phyloP scores from a whole-genome alignment of 1,139 yeast species.

The Fermentozyma sake region DNA sequence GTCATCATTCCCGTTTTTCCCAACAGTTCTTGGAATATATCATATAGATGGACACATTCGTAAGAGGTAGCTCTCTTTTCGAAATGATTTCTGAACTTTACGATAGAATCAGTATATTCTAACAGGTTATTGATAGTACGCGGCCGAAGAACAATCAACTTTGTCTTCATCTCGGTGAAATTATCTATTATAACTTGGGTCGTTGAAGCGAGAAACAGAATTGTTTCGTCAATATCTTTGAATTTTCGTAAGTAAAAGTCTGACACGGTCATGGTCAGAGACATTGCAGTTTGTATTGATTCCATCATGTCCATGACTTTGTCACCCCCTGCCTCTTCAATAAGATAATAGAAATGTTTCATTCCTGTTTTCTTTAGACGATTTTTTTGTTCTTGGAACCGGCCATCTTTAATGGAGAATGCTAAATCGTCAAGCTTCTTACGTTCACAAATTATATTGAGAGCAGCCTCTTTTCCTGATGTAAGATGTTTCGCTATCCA shows the following conservation, averaged over 20 bases:
- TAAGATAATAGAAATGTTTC: conserved; percentile 63
- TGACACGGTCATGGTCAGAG: conserved; percentile 64
- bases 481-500: conserved; percentile 77
- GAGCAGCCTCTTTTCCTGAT: conserved; percentile 59
- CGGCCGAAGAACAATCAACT: conserved; percentile 48
- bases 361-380: conserved; percentile 69
- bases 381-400: conserved; percentile 81
- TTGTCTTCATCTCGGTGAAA: conserved; percentile 26
- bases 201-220: conserved; percentile 53
- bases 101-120: conserved; percentile 43
- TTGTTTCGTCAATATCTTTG: conserved; percentile 70
- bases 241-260: conserved; percentile 69
- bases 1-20: conserved; percentile 70
- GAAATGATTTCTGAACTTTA: conserved; percentile 42
- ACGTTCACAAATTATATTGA: conserved; percentile 82
- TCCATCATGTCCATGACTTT: conserved; percentile 45
- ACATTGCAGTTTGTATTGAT: conserved; percentile 72
- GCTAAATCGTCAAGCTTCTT: conserved; percentile 86
- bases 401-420: conserved; percentile 77
- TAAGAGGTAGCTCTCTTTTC: conserved; percentile 19
- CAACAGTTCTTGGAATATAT: conserved; percentile 64
- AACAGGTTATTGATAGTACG: conserved; percentile 46
- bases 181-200: conserved; percentile 46
- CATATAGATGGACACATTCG: conserved; percentile 61
- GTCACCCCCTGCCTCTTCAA: conserved; percentile 65